phyloP scores from a whole-genome alignment of 352 stramenopile species.

The Globisporangium perplexum region DNA sequence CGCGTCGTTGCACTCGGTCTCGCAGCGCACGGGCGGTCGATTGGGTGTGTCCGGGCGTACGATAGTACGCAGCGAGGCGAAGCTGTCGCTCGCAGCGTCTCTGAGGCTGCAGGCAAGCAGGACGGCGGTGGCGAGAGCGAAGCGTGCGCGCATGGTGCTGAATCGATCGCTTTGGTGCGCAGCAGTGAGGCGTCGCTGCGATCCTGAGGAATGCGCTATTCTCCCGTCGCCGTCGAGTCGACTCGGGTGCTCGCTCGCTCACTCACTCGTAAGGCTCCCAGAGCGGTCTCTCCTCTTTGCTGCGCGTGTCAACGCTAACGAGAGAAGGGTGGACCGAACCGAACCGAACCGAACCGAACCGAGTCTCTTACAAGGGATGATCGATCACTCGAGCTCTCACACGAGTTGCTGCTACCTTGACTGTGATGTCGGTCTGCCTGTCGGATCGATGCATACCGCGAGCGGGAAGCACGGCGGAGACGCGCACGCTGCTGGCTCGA shows the following conservation, averaged over 20 bases:
- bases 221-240: neutral
- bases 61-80: neutral
- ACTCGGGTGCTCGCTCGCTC: no score
- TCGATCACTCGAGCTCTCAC: neutral
- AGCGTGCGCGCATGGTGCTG: neutral
- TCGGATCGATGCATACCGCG: neutral
- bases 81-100: neutral
- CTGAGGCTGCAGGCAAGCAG: neutral
- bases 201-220: neutral
- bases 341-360: no score
- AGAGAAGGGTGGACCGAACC: no score
- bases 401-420: neutral
- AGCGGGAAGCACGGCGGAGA: neutral
- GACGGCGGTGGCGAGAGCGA: neutral
- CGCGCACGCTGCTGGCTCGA: neutral
- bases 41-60: neutral
- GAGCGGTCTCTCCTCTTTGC: no score
- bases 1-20: neutral
- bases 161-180: neutral
- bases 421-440: neutral
- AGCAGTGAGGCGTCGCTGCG: neutral
- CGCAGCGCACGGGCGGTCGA: slow-evolving; percentile 2
- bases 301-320: no score
- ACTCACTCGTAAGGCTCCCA: no score
- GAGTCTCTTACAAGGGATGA: no score